Percentiles rank a stretch among this genome's conserved stretches.
phyloP scores from a whole-genome alignment of 768 basidiomycete species.

The Russula sp. region DNA sequence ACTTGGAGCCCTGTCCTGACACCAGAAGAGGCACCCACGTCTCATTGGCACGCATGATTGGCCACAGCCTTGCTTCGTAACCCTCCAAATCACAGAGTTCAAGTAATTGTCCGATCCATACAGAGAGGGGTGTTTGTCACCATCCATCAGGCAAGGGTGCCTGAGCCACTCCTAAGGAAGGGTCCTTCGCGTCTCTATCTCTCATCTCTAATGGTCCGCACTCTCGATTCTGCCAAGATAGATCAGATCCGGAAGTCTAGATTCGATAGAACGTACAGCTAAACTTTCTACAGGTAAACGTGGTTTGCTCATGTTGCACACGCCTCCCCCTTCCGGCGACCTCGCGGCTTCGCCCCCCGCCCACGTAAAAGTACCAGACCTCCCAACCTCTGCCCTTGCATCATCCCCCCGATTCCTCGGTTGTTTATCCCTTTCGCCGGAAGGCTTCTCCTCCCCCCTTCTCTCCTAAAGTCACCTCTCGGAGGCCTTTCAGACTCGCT shows the following conservation, averaged over 20 bases:
- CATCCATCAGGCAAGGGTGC: conserved; percentile 12
- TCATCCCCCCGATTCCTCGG: conserved; percentile 29
- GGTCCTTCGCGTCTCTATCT: conserved; percentile 12
- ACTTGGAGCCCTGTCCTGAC: neutral
- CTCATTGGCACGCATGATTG: neutral
- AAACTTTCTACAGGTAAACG: conserved; percentile 16
- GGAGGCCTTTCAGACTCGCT: conserved; percentile 13
- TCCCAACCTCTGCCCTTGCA: conserved; percentile 22
- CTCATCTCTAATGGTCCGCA: conserved; percentile 7
- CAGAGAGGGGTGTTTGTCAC: conserved; percentile 6
- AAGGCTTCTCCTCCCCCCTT: conserved; percentile 6
- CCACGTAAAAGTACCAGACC: conserved; percentile 28
- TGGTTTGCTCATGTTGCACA: conserved; percentile 34
- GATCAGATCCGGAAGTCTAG: conserved; percentile 23
- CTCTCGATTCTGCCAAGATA: conserved; percentile 6
- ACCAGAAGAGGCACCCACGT: neutral
- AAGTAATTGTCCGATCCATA: neutral
- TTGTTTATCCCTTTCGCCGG: conserved; percentile 24
- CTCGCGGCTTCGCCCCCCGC: conserved; percentile 31
- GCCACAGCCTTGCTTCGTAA: neutral
- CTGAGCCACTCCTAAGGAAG: conserved; percentile 18
- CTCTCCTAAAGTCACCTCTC: conserved; percentile 11
- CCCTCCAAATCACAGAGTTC: neutral
- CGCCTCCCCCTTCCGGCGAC: conserved; percentile 30
- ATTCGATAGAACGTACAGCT: conserved; percentile 15